These are phyloP conservation scores for Fusarium tupiense DNA, from an alignment of 2,329 filamentous ascomycete genomes.

Conservation along the genomic window DNA sequence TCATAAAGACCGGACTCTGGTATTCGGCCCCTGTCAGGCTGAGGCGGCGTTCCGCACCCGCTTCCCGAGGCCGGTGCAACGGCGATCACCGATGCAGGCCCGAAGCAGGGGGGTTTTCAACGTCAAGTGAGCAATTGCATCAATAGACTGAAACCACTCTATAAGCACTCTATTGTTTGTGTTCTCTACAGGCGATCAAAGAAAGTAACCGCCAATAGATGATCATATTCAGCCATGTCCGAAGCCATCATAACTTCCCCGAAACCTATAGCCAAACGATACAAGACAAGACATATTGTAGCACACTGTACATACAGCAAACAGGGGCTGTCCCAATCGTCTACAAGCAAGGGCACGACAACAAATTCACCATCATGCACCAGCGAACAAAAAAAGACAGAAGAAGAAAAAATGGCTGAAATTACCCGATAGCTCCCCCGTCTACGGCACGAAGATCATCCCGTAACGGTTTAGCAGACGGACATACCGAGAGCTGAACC, in stretches of 20 bases:
- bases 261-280: neutral
- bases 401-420: conserved; percentile 23
- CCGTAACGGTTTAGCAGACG: conserved; percentile 39
- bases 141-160: neutral
- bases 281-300: neutral
- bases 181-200: neutral
- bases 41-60: conserved; percentile 25
- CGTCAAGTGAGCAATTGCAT: neutral
- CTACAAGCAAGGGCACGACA: neutral
- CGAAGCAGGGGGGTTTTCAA: conserved; percentile 4
- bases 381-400: neutral
- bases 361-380: neutral
- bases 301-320: neutral
- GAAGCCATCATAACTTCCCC: conserved; percentile 32
- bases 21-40: conserved; percentile 38
- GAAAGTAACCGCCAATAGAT: neutral
- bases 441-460: conserved; percentile 33
- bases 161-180: neutral
- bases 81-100: conserved; percentile 41
- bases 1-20: neutral
- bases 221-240: conserved; percentile 12
- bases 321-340: neutral
- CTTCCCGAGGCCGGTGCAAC: conserved; percentile 30
- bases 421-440: conserved; percentile 35
- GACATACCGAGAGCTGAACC: conserved; percentile 44